These are phyloP conservation scores for Lentinula detonsa DNA, from an alignment of 768 basidiomycete genomes.

Conservation along the genomic window DNA sequence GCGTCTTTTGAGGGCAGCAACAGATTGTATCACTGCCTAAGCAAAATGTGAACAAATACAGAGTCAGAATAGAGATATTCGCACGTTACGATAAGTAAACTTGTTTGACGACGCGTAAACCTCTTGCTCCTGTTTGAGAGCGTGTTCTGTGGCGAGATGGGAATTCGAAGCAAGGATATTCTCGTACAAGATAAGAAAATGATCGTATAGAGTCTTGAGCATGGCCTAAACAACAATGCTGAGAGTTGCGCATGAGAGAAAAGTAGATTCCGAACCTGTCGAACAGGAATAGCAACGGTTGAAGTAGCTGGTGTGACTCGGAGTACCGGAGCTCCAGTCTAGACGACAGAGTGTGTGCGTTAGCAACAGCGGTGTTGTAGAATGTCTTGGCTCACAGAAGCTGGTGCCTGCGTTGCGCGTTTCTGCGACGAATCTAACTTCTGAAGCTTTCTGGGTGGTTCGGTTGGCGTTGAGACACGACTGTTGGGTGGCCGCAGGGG, in stretches of 20 bases:
- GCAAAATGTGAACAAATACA: constrained; percentile 3
- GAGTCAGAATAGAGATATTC: constrained; percentile 13
- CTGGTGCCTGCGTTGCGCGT: constrained; percentile 36
- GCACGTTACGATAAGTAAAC: constrained; percentile 77
- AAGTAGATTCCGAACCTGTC: constrained; percentile 46
- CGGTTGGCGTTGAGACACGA: constrained; percentile 19
- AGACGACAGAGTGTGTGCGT: not conserved
- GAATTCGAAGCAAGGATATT: constrained; percentile 47
- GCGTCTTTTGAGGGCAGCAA: constrained; percentile 43
- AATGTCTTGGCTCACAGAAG: constrained; percentile 9
- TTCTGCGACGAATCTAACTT: constrained; percentile 39
- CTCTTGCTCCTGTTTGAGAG: constrained; percentile 76
- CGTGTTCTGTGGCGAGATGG: constrained; percentile 67
- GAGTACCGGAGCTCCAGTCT: constrained; percentile 63
- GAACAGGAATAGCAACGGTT: constrained; percentile 63
- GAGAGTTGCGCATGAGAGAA: constrained; percentile 1
- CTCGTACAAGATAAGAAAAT: constrained; percentile 66
- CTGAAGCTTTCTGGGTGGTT: constrained; percentile 63
- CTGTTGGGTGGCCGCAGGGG: constrained; percentile 19
- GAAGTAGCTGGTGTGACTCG: constrained; percentile 63
- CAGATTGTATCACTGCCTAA: constrained; percentile 47
- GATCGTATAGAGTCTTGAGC: constrained; percentile 70
- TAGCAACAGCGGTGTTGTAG: not conserved
- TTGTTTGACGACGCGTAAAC: constrained; percentile 72
- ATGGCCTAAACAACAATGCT: constrained; percentile 40